Evolutionary conservation across 2,329 filamentous ascomycete genomes (phyloP), one percentile per base, ranked within the genome.

Genomic region (Xylaria sp.): DNA sequence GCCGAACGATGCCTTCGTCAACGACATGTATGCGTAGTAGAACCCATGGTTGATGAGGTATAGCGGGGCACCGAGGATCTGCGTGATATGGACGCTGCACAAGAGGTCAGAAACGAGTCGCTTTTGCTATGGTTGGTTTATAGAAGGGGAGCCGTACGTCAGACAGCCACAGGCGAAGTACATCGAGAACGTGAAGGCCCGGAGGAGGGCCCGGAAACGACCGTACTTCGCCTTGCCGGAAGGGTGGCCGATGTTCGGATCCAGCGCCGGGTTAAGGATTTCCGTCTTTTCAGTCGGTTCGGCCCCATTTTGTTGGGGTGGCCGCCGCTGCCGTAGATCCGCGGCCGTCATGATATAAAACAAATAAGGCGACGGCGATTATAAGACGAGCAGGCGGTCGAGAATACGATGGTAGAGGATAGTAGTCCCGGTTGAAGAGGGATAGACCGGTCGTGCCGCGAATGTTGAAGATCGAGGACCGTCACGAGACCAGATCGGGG

Each of bases 1-100:
- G 37, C 89, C 90, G 70, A 95, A 95, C 1, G 84, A 90, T 67
- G 90, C 85, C 72, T 96, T 96, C 9, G 91, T 94, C 71, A 91
- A 82, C 39, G 90, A 86, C 84, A 96, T 95, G 74, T 91, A 95
- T 58, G 87, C 83, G 72, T 95, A 89, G 76, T 91, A 96, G 67
- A 89, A 83, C 42, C 91, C 86, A 53, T 84, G 84, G 69, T 91
- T 88, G 66, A 91, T 76, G 57, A 86, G 81, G 69, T 94, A 94
- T 44, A 96, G 73, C 2, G 90, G 90, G 0, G 84, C 74, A 29
- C 91, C 91, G 53, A 95, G 75, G 58, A 92, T 79, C 67, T 96
- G 91, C 6, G 90, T 91, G 17, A 83, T 70, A 63, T 84, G 82
- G 65, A 89, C 85, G 16, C 85, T 88, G 60, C 11, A 56, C 19